Percentiles rank a stretch among this genome's conserved stretches.
These are phyloP conservation scores for Candida sp. DNA, from an alignment of 1,139 yeast genomes.

Conservation along the genomic window DNA sequence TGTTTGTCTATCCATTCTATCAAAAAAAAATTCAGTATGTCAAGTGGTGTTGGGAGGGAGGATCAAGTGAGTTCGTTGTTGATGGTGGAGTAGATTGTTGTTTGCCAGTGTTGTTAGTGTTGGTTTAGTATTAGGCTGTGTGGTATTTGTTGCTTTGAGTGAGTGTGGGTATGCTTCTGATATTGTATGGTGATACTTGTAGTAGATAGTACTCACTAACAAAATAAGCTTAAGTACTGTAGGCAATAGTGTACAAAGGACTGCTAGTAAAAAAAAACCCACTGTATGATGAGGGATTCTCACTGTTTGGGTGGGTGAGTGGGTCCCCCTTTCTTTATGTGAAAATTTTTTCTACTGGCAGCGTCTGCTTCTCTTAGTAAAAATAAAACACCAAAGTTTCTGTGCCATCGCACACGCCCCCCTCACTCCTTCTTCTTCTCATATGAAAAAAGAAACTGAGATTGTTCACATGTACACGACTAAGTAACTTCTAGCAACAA, in stretches of 20 bases:
- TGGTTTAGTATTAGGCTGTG: background rate
- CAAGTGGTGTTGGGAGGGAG: no score
- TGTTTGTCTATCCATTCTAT: slow-evolving; percentile 44
- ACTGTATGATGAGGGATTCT: no score
- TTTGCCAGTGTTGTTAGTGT: background rate
- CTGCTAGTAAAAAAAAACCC: no score
- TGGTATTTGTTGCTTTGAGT: no score
- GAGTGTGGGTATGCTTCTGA: no score
- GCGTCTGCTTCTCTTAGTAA: no score
- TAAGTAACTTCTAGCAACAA: background rate
- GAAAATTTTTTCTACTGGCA: background rate
- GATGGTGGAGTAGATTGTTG: background rate
- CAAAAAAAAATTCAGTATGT: background rate
- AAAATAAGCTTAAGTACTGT: background rate
- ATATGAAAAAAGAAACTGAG: background rate
- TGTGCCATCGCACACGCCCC: background rate
- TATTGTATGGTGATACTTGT: background rate
- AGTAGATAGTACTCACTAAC: slow-evolving; percentile 2
- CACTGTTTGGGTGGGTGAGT: no score
- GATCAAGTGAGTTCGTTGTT: no score
- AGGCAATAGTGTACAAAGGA: background rate
- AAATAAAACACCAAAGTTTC: background rate
- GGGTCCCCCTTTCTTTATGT: background rate
- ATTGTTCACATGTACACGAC: background rate
- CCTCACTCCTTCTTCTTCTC: no score